phyloP scores from a whole-genome alignment of 805 yeast genomes.

The Kuraishia cidri region DNA sequence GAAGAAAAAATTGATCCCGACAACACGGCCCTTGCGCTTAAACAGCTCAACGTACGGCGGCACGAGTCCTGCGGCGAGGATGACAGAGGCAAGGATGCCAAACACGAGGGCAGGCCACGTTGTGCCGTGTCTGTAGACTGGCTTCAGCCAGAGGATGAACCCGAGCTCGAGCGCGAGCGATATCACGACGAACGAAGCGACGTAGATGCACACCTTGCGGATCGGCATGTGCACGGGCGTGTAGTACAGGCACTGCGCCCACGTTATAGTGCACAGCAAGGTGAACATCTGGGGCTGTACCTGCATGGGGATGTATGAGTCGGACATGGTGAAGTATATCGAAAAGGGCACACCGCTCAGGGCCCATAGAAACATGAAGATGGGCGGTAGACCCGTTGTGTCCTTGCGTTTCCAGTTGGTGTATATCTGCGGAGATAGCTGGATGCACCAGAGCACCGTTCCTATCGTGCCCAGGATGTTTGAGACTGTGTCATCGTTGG shows the following conservation, averaged over 20 bases:
- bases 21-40: slow-evolving; percentile 74
- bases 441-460: slow-evolving; percentile 91
- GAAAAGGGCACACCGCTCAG: slow-evolving; percentile 71
- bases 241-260: slow-evolving; percentile 55
- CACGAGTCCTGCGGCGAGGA: slow-evolving; percentile 67
- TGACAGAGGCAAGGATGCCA: slow-evolving; percentile 72
- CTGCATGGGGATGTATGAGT: slow-evolving; percentile 68
- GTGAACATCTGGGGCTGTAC: slow-evolving; percentile 86
- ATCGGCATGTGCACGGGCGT: slow-evolving; percentile 49
- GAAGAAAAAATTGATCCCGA: slow-evolving; percentile 83
- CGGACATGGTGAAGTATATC: slow-evolving; percentile 68
- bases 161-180: slow-evolving; percentile 62
- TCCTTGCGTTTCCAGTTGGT: slow-evolving; percentile 62
- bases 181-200: slow-evolving; percentile 27
- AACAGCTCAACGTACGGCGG: slow-evolving; percentile 87
- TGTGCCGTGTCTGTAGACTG: slow-evolving; percentile 29
- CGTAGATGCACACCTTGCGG: slow-evolving; percentile 23
- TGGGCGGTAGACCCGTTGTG: slow-evolving; percentile 85
- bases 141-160: slow-evolving; percentile 61
- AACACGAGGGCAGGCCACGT: slow-evolving; percentile 75
- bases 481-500: slow-evolving; percentile 32
- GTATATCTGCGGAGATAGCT: slow-evolving; percentile 71
- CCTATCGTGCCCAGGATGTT: slow-evolving; percentile 83
- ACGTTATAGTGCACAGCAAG: slow-evolving; percentile 56
- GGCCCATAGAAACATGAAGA: slow-evolving; percentile 89